phyloP scores from a whole-genome alignment of 2,329 filamentous ascomycete species.

The Thermothelomyces thermophilus region DNA sequence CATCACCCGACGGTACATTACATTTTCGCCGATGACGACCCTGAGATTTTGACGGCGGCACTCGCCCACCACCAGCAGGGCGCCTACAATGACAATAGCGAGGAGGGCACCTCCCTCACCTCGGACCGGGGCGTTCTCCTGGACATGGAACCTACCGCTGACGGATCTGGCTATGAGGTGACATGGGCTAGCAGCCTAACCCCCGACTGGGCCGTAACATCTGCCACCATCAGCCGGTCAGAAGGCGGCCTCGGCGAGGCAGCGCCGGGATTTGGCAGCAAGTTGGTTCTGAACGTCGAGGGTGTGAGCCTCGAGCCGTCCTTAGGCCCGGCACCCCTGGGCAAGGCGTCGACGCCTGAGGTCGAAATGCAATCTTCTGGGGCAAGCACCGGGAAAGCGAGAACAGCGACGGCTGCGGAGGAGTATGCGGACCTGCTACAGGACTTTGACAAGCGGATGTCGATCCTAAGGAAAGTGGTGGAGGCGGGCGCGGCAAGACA shows the following conservation, averaged over 20 bases:
- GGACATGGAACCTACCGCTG: constrained; percentile 42
- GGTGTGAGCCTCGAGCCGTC: constrained; percentile 36
- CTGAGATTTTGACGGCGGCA: constrained; percentile 64
- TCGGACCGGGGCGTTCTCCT: constrained; percentile 46
- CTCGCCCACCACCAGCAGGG: constrained; percentile 40
- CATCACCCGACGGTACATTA: constrained; percentile 86
- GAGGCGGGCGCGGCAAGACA: constrained; percentile 43
- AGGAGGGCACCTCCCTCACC: constrained; percentile 23
- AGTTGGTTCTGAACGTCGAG: constrained; percentile 56
- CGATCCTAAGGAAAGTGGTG: constrained; percentile 46
- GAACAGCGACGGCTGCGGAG: constrained; percentile 30
- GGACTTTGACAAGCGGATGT: constrained; percentile 54
- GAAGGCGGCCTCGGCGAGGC: constrained; percentile 27
- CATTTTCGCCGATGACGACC: constrained; percentile 87
- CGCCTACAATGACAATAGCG: constrained; percentile 24
- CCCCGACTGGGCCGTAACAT: constrained; percentile 60
- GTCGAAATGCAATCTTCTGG: constrained; percentile 26
- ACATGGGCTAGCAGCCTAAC: constrained; percentile 65
- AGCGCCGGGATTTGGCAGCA: constrained; percentile 26
- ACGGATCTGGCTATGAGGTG: constrained; percentile 46
- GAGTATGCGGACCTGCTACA: constrained; percentile 47
- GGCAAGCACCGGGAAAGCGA: constrained; percentile 29
- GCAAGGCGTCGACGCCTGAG: constrained; percentile 18
- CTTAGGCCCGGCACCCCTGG: constrained; percentile 7
- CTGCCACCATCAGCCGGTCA: constrained; percentile 40